Evolutionary conservation across 1,284 basidiomycete species (phyloP), one percentile per base, ranked within the genome.

Genomic region (Agaricales sp.): DNA sequence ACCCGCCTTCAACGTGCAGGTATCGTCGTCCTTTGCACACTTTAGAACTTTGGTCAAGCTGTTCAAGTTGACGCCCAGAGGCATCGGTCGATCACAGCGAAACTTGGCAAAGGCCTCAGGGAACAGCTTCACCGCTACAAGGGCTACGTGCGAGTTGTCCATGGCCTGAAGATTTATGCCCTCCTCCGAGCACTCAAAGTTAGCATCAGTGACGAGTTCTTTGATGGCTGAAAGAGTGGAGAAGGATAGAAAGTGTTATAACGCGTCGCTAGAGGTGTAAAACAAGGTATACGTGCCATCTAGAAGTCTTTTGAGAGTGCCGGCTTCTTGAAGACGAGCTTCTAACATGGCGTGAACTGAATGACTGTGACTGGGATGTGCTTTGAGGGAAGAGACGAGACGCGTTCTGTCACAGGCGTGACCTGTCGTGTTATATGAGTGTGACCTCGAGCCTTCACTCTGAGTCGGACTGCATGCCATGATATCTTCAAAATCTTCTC

Each of bases 111-210:
- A 97, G 24, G 89, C 89, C 0, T 76, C 70, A 0, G 80, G 77
- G 23, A 82, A 69, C 46, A 97, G 77, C 54, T 84, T 77, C 46
- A 95, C 87, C 4, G 90, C 71, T 35, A 98, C 95, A 52, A 98
- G 86, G 1, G 95, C 96, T 60, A 99, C 95, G 68, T 99, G 96
- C 3, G 95, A 98, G 78, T 97, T 98, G 75, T 99, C 96, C 96
- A 99, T 99, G 1, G 96, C 95, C 75, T 99, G 96, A 13, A 97
- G 77, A 50, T 81, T 80, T 46, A 99, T 87, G 38, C 92, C 96
- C 60, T 96, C 93, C 56, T 99, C 95, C 55, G 83, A 92, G 68
- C 94, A 98, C 63, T 97, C 91, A 63, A 98, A 97, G 70, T 99
- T 99, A 65, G 92, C 95, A 64, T 99, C 96, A 11, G 92, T 86